Evolutionary conservation across 139 green algal species (phyloP), one percentile per base, ranked within the genome.

Genomic region (Edaphochlamys debaryana): DNA sequence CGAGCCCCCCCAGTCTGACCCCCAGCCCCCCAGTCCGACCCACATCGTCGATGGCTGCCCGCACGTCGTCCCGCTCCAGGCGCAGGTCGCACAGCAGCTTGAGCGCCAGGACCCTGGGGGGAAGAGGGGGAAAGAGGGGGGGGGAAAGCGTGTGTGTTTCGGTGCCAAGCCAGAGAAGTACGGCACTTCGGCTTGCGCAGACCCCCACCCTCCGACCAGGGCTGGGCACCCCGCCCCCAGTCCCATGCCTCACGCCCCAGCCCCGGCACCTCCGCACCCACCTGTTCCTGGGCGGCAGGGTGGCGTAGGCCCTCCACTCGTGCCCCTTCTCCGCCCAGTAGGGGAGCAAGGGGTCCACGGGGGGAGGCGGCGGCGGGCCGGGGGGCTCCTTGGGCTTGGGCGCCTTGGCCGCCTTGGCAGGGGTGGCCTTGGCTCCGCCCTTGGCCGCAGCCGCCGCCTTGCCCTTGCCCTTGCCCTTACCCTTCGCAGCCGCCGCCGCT

Each of bases 11-110:
- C n/a, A n/a, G n/a, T n/a, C n/a, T n/a, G n/a, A n/a, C n/a, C n/a
- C n/a, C n/a, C n/a, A n/a, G n/a, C n/a, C n/a, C n/a, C n/a, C n/a
- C n/a, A n/a, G n/a, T n/a, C n/a, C n/a, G n/a, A n/a, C n/a, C n/a
- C 54, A 63, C 19, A 4, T 74, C 67, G 30, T 85, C 79, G 17
- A 85, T 58, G 30, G 54, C 38, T 0, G 32, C 48, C 29, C 75
- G 67, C 34, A 85, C 3, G 67, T 85, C 79, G 38, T 85, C 79
- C 15, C 69, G 52, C 41, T 85, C 79, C 40, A 85, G 54, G 9
- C 79, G 79, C 34, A 85, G 34, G 41, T 85, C 79, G 41, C 69
- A 79, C 54, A 85, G 69, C 69, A 79, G 56, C 67, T 85, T 79
- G 20, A 85, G 79, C 8, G 68, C n/a, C 37, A 85, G 69, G 30